Base-by-base conservation (phyloP, 1,139 yeast species). In the Candida sanyaensis region DNA sequence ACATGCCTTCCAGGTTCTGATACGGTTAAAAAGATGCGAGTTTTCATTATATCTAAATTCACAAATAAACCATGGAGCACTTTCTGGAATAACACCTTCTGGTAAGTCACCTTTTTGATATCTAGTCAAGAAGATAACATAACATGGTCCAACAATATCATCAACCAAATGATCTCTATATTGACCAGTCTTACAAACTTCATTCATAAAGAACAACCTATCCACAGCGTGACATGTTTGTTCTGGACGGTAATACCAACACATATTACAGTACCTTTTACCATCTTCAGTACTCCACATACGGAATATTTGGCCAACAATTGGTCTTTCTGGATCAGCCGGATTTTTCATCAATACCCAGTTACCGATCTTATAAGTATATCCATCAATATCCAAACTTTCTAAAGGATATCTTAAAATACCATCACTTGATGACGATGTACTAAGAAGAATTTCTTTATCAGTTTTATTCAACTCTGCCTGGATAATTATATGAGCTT, bases 1-100 rank as follows among this genome's bases (percentile, higher is more conserved):
- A 72, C 99, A 93, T 4, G 97, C 98, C 66, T 90, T 93, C 99
- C 99, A 93, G 1, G 99, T 93, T 62, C 98, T 82, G 60, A 93
- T 93, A 63, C 95, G 86, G 69, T 93, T 93, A 74, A 93, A 93
- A 27, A 86, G 86, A 63, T 89, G 90, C 60, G 88, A 96, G 49
- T 81, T 79, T 63, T 92, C 98, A 63, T 93, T 93, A 69, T 92
- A 93, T 60, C 99, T 83, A 65, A 84, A 89, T 68, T 93, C 99
- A 71, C 99, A 93, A 56, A 95, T 87, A 66, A 91, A 93, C 65
- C 96, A 81, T 5, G 96, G 93, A 21, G 95, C 88, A 43, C 84
- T 87, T 41, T 71, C 74, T 6, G 89, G 88, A 40, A 86, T 78
- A 26, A 75, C 66, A 8, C 74, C 77, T 36, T 69, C 74, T n/a